These are phyloP conservation scores for Solanum ossicruentum DNA, from an alignment of 257 asterid genomes.

Conservation along the genomic window DNA sequence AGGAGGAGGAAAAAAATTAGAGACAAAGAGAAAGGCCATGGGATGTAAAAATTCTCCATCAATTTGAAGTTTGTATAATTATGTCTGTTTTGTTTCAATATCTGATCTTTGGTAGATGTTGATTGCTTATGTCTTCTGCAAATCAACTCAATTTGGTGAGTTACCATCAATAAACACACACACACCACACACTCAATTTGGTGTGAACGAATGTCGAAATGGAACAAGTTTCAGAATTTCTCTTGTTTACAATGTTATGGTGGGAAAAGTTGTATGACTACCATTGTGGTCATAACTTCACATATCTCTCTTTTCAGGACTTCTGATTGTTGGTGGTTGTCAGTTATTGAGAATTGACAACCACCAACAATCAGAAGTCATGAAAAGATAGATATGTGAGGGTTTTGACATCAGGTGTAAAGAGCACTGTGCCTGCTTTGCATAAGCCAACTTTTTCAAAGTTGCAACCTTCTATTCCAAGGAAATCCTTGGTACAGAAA, in stretches of 20 bases:
- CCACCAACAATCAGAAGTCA: no score
- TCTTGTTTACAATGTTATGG: not conserved
- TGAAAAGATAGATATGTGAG: no score
- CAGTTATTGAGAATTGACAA: not conserved
- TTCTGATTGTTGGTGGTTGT: not conserved
- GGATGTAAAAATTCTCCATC: not conserved
- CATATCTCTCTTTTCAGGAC: not conserved
- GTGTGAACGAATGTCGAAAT: not conserved
- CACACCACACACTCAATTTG: not conserved
- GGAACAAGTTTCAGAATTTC: not conserved
- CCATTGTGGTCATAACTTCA: not conserved
- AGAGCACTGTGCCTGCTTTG: conserved; percentile 10
- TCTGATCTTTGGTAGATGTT: not conserved
- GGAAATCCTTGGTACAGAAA: conserved; percentile 24
- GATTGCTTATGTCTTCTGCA: not conserved
- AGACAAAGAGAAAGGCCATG: not conserved
- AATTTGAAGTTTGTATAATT: not conserved
- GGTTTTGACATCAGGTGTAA: conserved; percentile 18
- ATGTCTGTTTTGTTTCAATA: not conserved
- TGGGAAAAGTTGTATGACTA: not conserved
- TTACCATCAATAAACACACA: no score
- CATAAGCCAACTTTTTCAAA: conserved; percentile 25
- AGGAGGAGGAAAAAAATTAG: not conserved
- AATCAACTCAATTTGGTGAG: not conserved
- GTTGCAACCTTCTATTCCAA: conserved; percentile 26